Conservation (phyloP, 163 green algal genomes). For the Volvox carteri region DNA sequence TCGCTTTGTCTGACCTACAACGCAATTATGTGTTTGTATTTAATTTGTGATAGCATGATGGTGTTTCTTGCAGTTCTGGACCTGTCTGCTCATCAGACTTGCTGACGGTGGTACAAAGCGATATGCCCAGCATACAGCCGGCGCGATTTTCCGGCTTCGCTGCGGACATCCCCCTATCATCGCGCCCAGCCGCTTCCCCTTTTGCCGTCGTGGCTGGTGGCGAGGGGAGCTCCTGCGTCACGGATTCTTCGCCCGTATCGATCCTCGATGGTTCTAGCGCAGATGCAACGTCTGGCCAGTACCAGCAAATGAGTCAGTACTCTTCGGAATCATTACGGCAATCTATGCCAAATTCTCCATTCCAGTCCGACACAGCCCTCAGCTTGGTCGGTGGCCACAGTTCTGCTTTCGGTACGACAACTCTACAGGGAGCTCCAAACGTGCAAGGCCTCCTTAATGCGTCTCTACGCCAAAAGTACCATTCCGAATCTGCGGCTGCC, state of each 20-base stretch:
- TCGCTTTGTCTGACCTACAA: background rate
- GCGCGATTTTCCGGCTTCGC: constrained; percentile 35
- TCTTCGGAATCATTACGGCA: background rate
- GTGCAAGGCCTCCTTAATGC: background rate
- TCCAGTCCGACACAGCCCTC: background rate
- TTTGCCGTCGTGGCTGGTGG: background rate
- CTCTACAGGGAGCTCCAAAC: background rate
- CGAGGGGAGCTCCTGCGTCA: background rate
- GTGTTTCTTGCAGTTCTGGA: background rate
- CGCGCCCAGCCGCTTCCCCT: background rate
- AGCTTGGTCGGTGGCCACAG: background rate
- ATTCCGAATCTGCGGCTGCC: background rate
- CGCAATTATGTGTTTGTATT: too few species aligned
- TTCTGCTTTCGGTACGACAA: background rate
- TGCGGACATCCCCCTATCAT: background rate
- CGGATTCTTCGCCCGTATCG: background rate
- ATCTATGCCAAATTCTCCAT: constrained; percentile 4
- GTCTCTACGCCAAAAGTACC: background rate
- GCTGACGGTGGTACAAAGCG: background rate
- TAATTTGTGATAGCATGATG: too few species aligned
- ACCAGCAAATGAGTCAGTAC: background rate
- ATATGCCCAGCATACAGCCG: background rate
- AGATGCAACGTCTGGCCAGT: background rate
- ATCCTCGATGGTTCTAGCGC: background rate
- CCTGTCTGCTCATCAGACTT: constrained; percentile 7